These are phyloP conservation scores for Gamarada debralockiae DNA, from an alignment of 495 filamentous ascomycete genomes.

Conservation along the genomic window DNA sequence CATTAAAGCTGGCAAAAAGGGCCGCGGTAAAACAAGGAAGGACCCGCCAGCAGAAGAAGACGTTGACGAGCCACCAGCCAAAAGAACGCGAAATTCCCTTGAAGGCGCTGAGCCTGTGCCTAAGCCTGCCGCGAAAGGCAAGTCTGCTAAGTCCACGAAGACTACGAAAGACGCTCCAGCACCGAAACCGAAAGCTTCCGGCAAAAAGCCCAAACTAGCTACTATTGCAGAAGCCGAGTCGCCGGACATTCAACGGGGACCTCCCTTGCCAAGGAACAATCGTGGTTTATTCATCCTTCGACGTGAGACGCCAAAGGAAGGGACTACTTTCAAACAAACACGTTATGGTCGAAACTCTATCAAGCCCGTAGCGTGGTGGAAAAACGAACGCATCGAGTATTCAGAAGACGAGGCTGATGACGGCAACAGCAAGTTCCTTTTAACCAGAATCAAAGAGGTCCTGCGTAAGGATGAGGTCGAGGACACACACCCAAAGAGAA, in stretches of 20 bases:
- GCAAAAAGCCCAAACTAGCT: conserved; percentile 12
- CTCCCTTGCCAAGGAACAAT: conserved; percentile 46
- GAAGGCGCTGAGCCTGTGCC: conserved; percentile 17
- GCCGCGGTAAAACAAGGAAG: conserved; percentile 18
- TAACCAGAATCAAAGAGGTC: conserved; percentile 69
- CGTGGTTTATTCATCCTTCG: conserved; percentile 69
- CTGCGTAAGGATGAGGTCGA: conserved; percentile 65
- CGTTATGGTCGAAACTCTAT: conserved; percentile 53
- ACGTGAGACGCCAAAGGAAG: conserved; percentile 57
- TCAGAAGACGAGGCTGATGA: conserved; percentile 49
- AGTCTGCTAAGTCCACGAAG: conserved; percentile 3
- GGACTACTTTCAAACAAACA: conserved; percentile 39
- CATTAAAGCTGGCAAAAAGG: conserved; percentile 14
- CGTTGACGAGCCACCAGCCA: conserved; percentile 24
- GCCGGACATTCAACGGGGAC: conserved; percentile 35
- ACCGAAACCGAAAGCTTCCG: conserved; percentile 7
- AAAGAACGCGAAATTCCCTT: conserved; percentile 27
- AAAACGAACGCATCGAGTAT: conserved; percentile 73
- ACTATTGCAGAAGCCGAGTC: conserved; percentile 28
- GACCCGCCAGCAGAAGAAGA: conserved; percentile 21
- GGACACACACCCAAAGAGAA: conserved; percentile 22
- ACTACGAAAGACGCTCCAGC: neutral
- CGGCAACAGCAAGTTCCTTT: conserved; percentile 45
- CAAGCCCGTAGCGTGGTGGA: conserved; percentile 83
- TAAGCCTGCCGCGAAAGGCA: conserved; percentile 5